A percentile compares a stretch with the other conserved stretches of the same genome.
These are phyloP conservation scores for Eremomyces bilateralis DNA, from an alignment of 495 filamentous ascomycete species.

Conservation along the genomic window DNA sequence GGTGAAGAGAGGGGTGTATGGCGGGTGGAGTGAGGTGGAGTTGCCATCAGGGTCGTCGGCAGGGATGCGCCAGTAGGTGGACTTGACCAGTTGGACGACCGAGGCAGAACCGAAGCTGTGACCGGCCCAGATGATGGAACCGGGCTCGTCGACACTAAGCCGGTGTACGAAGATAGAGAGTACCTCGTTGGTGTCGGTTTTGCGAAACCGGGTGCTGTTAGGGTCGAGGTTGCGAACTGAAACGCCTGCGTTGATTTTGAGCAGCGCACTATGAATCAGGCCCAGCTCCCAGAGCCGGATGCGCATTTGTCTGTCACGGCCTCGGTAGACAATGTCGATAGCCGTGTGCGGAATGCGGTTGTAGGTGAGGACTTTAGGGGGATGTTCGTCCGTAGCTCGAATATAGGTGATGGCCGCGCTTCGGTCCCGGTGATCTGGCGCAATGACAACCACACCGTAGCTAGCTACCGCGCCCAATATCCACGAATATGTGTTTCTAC, in stretches of 20 bases:
- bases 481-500: conserved; percentile 53
- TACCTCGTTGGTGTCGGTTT: conserved; percentile 24
- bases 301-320: conserved; percentile 40
- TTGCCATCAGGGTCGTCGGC: conserved; percentile 3
- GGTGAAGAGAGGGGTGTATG: conserved; percentile 24
- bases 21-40: neutral
- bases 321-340: conserved; percentile 32
- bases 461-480: conserved; percentile 47
- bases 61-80: conserved; percentile 31
- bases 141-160: conserved; percentile 45
- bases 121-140: conserved; percentile 44
- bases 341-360: conserved; percentile 28
- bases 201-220: neutral
- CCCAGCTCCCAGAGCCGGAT: conserved; percentile 55
- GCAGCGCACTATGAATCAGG: conserved; percentile 36
- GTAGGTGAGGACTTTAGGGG: conserved; percentile 22
- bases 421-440: conserved; percentile 57
- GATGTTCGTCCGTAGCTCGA: conserved; percentile 13
- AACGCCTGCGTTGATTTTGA: conserved; percentile 34
- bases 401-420: conserved; percentile 44
- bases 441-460: conserved; percentile 52
- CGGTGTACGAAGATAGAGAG: conserved; percentile 28
- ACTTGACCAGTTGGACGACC: conserved; percentile 50
- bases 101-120: conserved; percentile 60
- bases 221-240: conserved; percentile 17